A percentile compares a stretch with the other conserved stretches of the same genome.
Conservation (phyloP, 352 stramenopile genomes). For the Lagenidium giganteum region DNA sequence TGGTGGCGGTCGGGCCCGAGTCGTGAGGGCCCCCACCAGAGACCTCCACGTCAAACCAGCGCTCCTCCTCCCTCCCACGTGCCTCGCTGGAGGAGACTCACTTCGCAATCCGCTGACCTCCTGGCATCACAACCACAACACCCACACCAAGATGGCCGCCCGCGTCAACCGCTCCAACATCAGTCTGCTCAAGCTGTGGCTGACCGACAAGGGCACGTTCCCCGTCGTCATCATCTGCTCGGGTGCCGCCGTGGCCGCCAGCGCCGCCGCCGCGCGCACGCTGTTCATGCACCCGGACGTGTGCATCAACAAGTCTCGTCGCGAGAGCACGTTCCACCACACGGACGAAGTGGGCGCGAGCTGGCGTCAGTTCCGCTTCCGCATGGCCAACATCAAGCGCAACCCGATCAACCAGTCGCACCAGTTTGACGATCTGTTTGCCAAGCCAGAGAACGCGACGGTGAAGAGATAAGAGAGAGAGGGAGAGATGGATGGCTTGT, state of each 20-base stretch:
- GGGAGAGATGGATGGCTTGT: background rate
- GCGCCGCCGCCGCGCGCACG: slow-evolving; percentile 14
- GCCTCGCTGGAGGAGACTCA: too few species aligned
- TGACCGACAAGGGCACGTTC: slow-evolving; percentile 8
- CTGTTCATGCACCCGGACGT: slow-evolving; percentile 20
- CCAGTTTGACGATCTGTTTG: slow-evolving; percentile 36
- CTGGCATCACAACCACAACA: too few species aligned
- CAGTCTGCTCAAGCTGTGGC: slow-evolving; percentile 1
- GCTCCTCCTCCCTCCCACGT: too few species aligned
- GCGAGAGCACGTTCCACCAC: slow-evolving; percentile 23
- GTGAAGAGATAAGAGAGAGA: slow-evolving; percentile 18
- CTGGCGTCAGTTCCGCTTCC: slow-evolving; percentile 32
- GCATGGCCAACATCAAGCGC: slow-evolving; percentile 30
- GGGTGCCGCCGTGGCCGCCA: slow-evolving; percentile 5
- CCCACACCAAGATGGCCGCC: slow-evolving; percentile 15
- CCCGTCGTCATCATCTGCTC: slow-evolving; percentile 5
- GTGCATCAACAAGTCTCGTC: slow-evolving; percentile 22
- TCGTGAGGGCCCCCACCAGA: too few species aligned
- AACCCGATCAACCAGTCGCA: slow-evolving; percentile 54
- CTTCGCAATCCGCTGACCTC: too few species aligned
- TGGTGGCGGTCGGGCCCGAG: too few species aligned
- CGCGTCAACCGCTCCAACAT: slow-evolving; percentile 5
- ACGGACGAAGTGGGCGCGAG: slow-evolving; percentile 15
- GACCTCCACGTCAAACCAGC: too few species aligned
- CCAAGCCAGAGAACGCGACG: slow-evolving; percentile 40